Evolutionary conservation across 192 early-diverging fungal genomes (phyloP).

Genomic region (Umbelopsis vinacea): DNA sequence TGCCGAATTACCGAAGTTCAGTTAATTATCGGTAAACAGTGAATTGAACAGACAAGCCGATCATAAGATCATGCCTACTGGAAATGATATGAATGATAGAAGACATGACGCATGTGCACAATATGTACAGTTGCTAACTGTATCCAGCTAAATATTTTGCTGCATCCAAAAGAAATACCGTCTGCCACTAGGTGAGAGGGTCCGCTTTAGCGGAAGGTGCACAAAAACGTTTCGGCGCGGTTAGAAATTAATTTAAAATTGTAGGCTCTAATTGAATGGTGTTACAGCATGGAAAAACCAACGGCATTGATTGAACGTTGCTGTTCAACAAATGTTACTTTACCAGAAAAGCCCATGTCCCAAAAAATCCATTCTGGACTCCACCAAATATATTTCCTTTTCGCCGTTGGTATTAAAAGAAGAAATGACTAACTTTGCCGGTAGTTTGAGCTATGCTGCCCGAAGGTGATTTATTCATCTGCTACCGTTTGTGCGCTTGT

Average conservation of each 20-base stretch:
- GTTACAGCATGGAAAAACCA: conserved; percentile 3
- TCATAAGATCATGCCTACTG: background rate
- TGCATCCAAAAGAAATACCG: background rate
- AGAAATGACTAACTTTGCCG: too few relatives aligned
- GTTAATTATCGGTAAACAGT: background rate
- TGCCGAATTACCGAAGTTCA: background rate
- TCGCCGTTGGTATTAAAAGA: too few relatives aligned
- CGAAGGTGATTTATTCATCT: too few relatives aligned
- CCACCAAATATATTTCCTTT: too few relatives aligned
- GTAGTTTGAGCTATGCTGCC: too few relatives aligned
- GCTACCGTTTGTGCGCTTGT: too few relatives aligned
- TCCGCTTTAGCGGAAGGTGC: background rate
- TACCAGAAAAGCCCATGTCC: too few relatives aligned
- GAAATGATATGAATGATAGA: background rate
- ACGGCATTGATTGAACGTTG: background rate
- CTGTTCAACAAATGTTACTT: background rate
- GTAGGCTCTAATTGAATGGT: background rate
- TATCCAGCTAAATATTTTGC: background rate
- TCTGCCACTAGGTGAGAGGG: background rate
- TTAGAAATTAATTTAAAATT: background rate
- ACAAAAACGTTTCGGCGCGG: background rate
- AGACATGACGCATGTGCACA: background rate
- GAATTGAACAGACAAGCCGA: background rate
- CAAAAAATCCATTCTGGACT: too few relatives aligned
- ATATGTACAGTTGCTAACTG: background rate